Evolutionary conservation across 805 yeast species (phyloP).

Genomic region (Kluyveromyces aestuarii): DNA sequence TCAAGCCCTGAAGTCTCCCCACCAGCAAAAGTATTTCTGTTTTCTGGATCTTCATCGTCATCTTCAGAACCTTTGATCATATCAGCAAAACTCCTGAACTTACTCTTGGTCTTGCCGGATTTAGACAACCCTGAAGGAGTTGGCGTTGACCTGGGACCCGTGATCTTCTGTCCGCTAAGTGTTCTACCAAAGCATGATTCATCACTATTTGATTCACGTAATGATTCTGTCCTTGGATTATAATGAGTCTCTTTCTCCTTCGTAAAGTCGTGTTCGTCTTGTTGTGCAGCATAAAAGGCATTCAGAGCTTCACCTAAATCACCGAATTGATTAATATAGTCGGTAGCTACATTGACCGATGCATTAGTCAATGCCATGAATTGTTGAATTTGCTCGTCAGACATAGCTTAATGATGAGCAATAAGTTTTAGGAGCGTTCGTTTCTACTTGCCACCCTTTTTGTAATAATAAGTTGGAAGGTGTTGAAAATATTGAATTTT

Average conservation of each 20-base stretch:
- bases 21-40: constrained; percentile 54
- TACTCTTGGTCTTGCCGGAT: constrained; percentile 13
- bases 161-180: neutral
- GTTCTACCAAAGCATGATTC: neutral
- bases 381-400: constrained; percentile 24
- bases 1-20: constrained; percentile 70
- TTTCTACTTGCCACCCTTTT: neutral
- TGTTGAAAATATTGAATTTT: neutral
- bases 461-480: neutral
- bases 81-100: constrained; percentile 33
- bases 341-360: constrained; percentile 30
- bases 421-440: neutral
- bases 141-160: constrained; percentile 2
- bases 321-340: constrained; percentile 28
- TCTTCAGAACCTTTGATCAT: constrained; percentile 29
- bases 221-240: neutral
- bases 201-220: neutral
- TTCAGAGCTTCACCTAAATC: constrained; percentile 22
- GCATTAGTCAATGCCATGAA: constrained; percentile 33
- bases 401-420: neutral
- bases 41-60: constrained; percentile 44
- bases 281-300: constrained; percentile 19
- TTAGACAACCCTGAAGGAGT: constrained; percentile 7
- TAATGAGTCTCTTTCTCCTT: neutral
- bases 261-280: constrained; percentile 4